Evolutionary conservation across 306 rosid species (phyloP).

Genomic region (Rubus idaeus): DNA sequence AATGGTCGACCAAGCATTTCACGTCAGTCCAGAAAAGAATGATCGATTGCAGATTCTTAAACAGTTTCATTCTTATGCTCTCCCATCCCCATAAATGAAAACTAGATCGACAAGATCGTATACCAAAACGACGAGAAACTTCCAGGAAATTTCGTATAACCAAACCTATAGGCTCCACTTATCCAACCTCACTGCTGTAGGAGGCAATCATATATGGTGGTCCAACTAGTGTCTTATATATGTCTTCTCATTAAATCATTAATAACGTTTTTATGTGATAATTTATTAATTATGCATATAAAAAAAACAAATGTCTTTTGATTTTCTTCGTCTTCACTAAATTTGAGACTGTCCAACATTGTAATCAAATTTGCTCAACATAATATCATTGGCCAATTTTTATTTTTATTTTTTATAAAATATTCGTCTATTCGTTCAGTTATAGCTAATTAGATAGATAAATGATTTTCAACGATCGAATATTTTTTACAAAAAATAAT

Average conservation of each 20-base stretch:
- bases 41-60: neutral
- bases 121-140: constrained; percentile 3
- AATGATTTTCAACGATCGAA: no score
- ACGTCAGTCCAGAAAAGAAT: neutral
- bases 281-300: no score
- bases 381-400: no score
- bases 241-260: neutral
- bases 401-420: no score
- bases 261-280: neutral
- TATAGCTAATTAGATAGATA: no score
- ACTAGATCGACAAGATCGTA: neutral
- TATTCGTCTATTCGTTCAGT: no score
- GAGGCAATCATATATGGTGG: neutral
- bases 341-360: neutral
- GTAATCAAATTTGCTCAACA: no score
- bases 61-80: neutral
- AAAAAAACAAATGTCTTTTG: neutral
- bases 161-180: constrained; percentile 6
- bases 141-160: neutral
- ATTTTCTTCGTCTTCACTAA: no score
- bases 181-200: neutral
- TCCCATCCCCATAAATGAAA: neutral
- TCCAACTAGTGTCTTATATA: neutral
- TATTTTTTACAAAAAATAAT: no score
- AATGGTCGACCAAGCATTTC: neutral